Evolutionary conservation across 495 filamentous ascomycete species (phyloP).

Genomic region (Xanthoparmelia taractica): DNA sequence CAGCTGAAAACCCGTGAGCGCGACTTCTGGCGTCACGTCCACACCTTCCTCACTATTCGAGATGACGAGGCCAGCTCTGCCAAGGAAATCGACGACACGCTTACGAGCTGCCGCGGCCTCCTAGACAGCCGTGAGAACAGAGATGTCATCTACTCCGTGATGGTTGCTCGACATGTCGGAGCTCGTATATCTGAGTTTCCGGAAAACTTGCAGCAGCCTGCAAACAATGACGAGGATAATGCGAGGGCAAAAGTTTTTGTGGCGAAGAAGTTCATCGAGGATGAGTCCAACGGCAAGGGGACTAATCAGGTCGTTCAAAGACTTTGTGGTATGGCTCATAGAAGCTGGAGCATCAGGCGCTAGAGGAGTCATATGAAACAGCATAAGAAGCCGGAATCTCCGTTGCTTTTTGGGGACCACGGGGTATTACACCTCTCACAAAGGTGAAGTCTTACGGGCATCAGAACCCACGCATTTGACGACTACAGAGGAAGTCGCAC

Average conservation of each 20-base stretch:
- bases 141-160: conserved; percentile 87
- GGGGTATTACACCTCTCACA: background rate
- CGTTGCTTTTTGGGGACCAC: background rate
- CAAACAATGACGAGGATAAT: conserved; percentile 61
- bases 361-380: conserved; percentile 18
- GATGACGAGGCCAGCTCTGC: conserved; percentile 53
- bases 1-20: conserved; percentile 54
- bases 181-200: conserved; percentile 57
- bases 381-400: background rate
- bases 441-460: background rate
- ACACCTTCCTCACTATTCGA: conserved; percentile 58
- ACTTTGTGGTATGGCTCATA: conserved; percentile 62
- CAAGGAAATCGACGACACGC: conserved; percentile 55
- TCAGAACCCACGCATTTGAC: background rate
- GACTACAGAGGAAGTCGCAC: background rate
- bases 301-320: conserved; percentile 77
- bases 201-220: conserved; percentile 48
- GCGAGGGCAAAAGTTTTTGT: conserved; percentile 65
- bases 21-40: conserved; percentile 75
- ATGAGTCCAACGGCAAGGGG: conserved; percentile 59
- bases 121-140: conserved; percentile 76
- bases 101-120: conserved; percentile 54
- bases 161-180: conserved; percentile 66
- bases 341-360: conserved; percentile 46
- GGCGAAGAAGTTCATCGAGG: conserved; percentile 72